Percentiles rank a stretch among this genome's conserved stretches.
phyloP scores from a whole-genome alignment of 2,329 filamentous ascomycete genomes.

The Sporothrix dimorphospora region DNA sequence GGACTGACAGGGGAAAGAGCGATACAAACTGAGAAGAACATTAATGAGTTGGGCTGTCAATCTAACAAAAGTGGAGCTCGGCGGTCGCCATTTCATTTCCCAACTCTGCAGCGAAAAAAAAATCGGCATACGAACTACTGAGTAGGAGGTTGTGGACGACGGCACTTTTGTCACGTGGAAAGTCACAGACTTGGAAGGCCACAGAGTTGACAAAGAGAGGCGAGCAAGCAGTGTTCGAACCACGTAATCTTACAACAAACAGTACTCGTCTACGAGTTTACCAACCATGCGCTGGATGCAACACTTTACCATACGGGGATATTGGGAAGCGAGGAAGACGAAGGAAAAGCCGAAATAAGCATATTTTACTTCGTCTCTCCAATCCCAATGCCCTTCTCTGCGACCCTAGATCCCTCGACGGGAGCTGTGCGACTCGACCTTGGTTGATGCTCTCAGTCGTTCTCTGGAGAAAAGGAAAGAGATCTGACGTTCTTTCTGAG shows the following conservation, averaged over 20 bases:
- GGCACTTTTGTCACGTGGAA: background rate
- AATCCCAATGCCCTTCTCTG: background rate
- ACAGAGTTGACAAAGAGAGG: background rate
- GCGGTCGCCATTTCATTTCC: slow-evolving; percentile 22
- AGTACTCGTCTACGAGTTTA: no score
- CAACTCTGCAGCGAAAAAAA: slow-evolving; percentile 7
- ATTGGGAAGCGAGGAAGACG: background rate
- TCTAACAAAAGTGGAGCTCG: slow-evolving; percentile 13
- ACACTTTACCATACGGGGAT: background rate
- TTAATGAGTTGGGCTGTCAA: slow-evolving; percentile 14
- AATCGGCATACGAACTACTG: no score
- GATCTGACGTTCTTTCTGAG: no score
- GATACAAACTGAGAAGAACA: background rate
- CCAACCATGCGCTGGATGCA: background rate
- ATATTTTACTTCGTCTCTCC: background rate
- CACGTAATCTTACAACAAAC: no score
- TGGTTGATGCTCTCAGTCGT: background rate
- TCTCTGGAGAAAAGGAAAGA: background rate
- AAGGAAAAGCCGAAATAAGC: background rate
- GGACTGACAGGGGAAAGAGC: background rate
- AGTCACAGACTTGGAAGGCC: background rate
- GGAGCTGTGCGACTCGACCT: slow-evolving; percentile 7
- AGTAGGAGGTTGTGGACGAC: background rate
- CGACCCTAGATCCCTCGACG: background rate
- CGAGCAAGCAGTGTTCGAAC: background rate